Evolutionary conservation across 2,329 filamentous ascomycete genomes (phyloP).

Genomic region (Pseudonectria buxi): DNA sequence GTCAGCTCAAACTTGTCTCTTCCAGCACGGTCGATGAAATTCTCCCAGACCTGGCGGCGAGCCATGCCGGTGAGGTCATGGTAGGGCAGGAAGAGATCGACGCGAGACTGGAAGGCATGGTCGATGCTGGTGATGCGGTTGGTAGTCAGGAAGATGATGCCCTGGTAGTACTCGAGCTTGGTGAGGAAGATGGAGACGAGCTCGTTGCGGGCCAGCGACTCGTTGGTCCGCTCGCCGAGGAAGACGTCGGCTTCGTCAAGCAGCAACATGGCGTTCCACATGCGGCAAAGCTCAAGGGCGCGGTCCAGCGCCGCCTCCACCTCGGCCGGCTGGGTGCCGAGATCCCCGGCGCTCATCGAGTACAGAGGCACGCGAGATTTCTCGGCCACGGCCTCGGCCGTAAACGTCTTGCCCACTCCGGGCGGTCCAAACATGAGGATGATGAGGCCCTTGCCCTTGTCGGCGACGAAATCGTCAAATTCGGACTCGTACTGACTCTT

Average conservation of each 20-base stretch:
- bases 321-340: constrained; percentile 27
- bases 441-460: constrained; percentile 37
- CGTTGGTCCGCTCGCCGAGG: constrained; percentile 26
- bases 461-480: constrained; percentile 30
- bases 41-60: constrained; percentile 29
- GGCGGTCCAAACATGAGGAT: constrained; percentile 39
- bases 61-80: constrained; percentile 20
- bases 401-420: constrained; percentile 41
- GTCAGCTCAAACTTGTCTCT: constrained; percentile 20
- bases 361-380: constrained; percentile 32
- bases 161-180: constrained; percentile 31
- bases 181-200: constrained; percentile 32
- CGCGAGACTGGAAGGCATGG: constrained; percentile 30
- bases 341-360: constrained; percentile 31
- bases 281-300: constrained; percentile 36
- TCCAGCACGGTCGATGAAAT: constrained; percentile 27
- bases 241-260: constrained; percentile 40
- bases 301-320: constrained; percentile 29
- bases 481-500: constrained; percentile 20
- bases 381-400: constrained; percentile 35
- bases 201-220: constrained; percentile 32
- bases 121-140: constrained; percentile 31
- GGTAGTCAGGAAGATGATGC: constrained; percentile 32
- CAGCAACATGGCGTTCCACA: constrained; percentile 38
- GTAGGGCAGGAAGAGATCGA: constrained; percentile 26